Percentiles rank a stretch among this genome's conserved stretches.
Evolutionary conservation across 345 rosid genomes (phyloP).

Genomic region (Sisymbrium irio): DNA sequence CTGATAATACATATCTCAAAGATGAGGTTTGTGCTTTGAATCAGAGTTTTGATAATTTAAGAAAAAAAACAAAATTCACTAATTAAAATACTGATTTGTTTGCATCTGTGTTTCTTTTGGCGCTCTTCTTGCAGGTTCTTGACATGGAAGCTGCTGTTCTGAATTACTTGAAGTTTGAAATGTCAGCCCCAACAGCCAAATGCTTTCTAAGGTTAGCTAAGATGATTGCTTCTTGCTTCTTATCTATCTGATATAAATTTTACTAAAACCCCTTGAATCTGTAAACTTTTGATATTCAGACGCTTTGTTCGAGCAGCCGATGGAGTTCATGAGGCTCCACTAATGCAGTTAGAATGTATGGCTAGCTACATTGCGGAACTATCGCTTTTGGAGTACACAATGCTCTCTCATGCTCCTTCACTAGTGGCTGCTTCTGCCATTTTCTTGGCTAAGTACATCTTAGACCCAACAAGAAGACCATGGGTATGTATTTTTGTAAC

Average conservation of each 20-base stretch:
- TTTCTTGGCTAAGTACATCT: slow-evolving; percentile 79
- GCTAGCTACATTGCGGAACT: slow-evolving; percentile 76
- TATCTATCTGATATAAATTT: neutral
- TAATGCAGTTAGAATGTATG: slow-evolving; percentile 87
- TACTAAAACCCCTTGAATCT: slow-evolving; percentile 5
- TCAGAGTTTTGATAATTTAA: neutral
- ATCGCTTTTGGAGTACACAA: slow-evolving; percentile 76
- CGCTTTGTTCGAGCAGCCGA: slow-evolving; percentile 91
- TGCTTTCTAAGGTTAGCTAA: slow-evolving; percentile 75
- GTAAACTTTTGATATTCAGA: slow-evolving; percentile 38
- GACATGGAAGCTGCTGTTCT: slow-evolving; percentile 88
- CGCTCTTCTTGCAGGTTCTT: slow-evolving; percentile 42
- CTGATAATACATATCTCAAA: slow-evolving; percentile 89
- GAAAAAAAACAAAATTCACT: neutral
- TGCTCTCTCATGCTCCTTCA: slow-evolving; percentile 80
- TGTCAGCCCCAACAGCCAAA: slow-evolving; percentile 91
- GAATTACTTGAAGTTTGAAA: slow-evolving; percentile 87
- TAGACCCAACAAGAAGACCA: slow-evolving; percentile 72
- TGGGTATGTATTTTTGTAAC: slow-evolving; percentile 59
- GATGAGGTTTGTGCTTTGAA: slow-evolving; percentile 49
- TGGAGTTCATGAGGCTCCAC: slow-evolving; percentile 65
- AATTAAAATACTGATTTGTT: neutral
- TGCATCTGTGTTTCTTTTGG: neutral
- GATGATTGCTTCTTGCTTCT: neutral
- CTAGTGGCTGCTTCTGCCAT: slow-evolving; percentile 81